These are phyloP conservation scores for Euptelea pleiosperma DNA, from an alignment of 164 flowering plant genomes.

Conservation along the genomic window DNA sequence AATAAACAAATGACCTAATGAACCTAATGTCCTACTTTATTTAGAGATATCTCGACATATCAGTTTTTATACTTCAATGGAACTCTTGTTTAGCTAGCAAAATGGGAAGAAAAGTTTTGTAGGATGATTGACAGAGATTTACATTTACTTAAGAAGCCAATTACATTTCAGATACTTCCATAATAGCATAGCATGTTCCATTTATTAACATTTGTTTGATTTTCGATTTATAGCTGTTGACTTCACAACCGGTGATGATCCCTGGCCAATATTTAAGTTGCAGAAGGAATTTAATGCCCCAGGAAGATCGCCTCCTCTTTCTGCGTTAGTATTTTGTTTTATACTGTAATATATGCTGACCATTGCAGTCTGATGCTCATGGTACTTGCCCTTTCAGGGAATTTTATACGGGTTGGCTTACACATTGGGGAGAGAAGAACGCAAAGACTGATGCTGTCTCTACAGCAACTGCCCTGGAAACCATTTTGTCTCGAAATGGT, in stretches of 20 bases:
- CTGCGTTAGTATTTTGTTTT: conserved; percentile 51
- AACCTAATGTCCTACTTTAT: neutral
- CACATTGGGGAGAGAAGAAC: conserved; percentile 90
- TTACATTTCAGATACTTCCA: too few species aligned
- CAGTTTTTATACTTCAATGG: neutral
- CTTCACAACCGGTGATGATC: conserved; percentile 80
- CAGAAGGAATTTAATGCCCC: conserved; percentile 89
- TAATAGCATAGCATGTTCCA: neutral
- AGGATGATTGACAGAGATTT: neutral
- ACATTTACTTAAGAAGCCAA: too few species aligned
- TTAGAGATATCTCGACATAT: neutral
- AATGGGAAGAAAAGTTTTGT: neutral
- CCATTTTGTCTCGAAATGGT: conserved; percentile 71
- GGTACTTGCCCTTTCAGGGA: conserved; percentile 50
- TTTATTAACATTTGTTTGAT: conserved; percentile 4
- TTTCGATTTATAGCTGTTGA: conserved; percentile 68
- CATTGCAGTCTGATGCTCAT: conserved; percentile 9
- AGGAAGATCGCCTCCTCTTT: conserved; percentile 91
- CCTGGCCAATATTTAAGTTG: conserved; percentile 81
- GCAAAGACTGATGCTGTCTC: conserved; percentile 59
- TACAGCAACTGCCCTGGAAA: conserved; percentile 58
- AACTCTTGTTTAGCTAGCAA: neutral
- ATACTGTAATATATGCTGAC: neutral
- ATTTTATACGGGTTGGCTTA: conserved; percentile 98
- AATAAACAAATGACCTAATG: neutral